Conservation (phyloP, 106 monocot genomes). For the Ottelia alismoides region DNA sequence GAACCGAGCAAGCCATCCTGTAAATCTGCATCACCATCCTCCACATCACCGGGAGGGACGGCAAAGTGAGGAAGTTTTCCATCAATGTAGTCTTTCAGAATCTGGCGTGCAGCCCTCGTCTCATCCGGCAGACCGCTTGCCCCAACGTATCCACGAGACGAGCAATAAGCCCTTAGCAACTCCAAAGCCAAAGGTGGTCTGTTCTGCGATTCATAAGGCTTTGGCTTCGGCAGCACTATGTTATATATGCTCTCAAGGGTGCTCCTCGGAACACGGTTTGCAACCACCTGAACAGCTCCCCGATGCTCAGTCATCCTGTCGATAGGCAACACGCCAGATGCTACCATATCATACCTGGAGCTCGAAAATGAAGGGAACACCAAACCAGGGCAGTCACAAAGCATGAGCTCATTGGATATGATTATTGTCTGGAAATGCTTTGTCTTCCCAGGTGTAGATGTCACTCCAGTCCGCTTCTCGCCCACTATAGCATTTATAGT, state of each 20-base stretch:
- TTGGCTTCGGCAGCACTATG: conserved; percentile 70
- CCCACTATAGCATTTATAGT: conserved; percentile 95
- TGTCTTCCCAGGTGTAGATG: conserved; percentile 93
- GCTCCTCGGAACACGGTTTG: conserved; percentile 47
- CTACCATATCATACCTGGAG: conserved; percentile 88
- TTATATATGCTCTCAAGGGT: conserved; percentile 54
- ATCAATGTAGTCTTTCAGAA: conserved; percentile 83
- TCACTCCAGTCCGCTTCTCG: conserved; percentile 77
- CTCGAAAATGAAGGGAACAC: conserved; percentile 96
- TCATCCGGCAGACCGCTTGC: conserved; percentile 90
- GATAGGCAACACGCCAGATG: conserved; percentile 83
- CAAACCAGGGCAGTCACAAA: conserved; percentile 93
- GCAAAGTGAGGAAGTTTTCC: conserved; percentile 92
- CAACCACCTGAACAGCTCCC: conserved; percentile 79
- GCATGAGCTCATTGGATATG: conserved; percentile 78
- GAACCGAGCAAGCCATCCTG: conserved; percentile 1
- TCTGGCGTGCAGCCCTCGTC: conserved; percentile 71
- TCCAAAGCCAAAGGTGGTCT: conserved; percentile 62
- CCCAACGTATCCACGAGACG: conserved; percentile 73
- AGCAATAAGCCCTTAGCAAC: conserved; percentile 65
- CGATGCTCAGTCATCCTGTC: conserved; percentile 78
- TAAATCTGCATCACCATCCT: not conserved
- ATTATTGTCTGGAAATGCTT: conserved; percentile 97
- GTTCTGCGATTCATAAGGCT: conserved; percentile 51
- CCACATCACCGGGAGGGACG: conserved; percentile 43